A percentile compares a stretch with the other conserved stretches of the same genome.
These are phyloP conservation scores for Xylaria sp. DNA, from an alignment of 2,329 filamentous ascomycete species.

Conservation along the genomic window DNA sequence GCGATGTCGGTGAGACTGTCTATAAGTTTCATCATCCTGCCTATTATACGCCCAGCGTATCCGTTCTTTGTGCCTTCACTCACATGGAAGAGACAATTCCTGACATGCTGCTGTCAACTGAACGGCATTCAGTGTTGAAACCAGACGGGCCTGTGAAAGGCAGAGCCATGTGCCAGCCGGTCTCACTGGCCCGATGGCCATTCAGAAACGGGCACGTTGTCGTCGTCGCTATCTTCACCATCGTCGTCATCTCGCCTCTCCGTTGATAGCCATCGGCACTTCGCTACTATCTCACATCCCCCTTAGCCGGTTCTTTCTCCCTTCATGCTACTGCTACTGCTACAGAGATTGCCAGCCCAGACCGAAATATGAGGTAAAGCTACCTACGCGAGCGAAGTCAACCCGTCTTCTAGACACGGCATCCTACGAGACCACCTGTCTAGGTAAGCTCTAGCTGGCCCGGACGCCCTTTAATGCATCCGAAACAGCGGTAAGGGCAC, in stretches of 20 bases:
- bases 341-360: background rate
- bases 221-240: background rate
- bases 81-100: background rate
- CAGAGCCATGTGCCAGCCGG: background rate
- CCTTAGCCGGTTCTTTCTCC: background rate
- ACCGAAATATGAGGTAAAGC: background rate
- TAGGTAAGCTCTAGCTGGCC: background rate
- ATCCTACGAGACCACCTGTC: background rate
- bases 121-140: background rate
- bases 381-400: background rate
- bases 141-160: background rate
- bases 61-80: conserved; percentile 3
- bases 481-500: conserved; percentile 9
- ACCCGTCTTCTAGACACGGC: background rate
- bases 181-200: background rate
- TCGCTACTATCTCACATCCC: background rate
- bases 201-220: background rate
- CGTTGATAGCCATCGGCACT: background rate
- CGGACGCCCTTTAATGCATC: conserved; percentile 1
- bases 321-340: background rate
- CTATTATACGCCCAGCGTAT: conserved; percentile 2
- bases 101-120: background rate
- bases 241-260: background rate
- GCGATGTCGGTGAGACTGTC: conserved; percentile 1
- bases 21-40: background rate